Conservation (phyloP, 163 green algal species). For the Scenedesmus sp. region DNA sequence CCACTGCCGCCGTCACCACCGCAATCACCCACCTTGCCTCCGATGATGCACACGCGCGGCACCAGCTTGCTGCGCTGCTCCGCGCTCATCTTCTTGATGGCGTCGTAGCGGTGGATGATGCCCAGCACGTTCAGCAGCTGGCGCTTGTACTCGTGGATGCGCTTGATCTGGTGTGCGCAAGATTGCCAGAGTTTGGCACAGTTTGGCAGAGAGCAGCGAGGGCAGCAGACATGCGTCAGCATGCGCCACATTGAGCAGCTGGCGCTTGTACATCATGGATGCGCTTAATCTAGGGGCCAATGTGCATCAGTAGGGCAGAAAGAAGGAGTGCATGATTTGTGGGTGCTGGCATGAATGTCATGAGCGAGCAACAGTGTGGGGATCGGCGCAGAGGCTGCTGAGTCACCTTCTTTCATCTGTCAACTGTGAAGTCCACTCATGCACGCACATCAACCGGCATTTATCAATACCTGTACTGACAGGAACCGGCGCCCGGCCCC, state of each 20-base stretch:
- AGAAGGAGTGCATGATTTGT: no score
- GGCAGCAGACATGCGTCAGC: no score
- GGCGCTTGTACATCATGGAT: no score
- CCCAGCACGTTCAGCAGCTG: constrained; percentile 98
- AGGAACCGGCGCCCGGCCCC: neutral
- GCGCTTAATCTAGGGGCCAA: neutral
- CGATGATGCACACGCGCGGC: constrained; percentile 95
- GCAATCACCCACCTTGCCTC: constrained; percentile 87
- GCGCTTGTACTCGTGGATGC: constrained; percentile 95
- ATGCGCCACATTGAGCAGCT: no score
- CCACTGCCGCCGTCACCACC: neutral
- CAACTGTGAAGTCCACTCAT: neutral
- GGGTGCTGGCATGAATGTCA: no score
- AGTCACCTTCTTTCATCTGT: neutral
- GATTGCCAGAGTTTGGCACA: neutral
- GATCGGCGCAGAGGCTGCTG: no score
- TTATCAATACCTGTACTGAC: neutral
- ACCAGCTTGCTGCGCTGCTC: constrained; percentile 89
- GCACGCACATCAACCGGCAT: neutral
- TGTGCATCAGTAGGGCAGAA: neutral
- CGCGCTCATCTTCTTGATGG: constrained; percentile 91
- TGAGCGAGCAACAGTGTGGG: no score
- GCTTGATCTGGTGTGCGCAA: constrained; percentile 88
- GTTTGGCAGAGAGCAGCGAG: no score
- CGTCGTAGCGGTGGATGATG: constrained; percentile 95